Conservation (phyloP, 495 filamentous ascomycete species). For the Penicillium pancosmium region DNA sequence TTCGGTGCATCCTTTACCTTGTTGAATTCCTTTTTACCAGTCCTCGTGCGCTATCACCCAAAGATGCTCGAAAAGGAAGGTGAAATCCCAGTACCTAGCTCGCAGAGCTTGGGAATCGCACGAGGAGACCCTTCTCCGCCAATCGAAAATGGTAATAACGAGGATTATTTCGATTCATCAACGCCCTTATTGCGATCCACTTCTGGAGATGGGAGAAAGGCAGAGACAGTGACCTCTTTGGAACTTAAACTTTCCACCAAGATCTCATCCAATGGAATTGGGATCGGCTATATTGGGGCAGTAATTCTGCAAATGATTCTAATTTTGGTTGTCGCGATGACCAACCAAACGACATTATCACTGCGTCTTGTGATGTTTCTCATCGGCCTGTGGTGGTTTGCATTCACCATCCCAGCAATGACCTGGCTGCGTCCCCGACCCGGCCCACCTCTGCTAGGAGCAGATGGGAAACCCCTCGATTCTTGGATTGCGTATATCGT, state of each 20-base stretch:
- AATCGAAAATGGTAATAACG: constrained; percentile 1
- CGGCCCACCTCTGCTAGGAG: constrained; percentile 69
- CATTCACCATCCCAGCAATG: constrained; percentile 86
- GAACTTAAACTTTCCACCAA: constrained; percentile 77
- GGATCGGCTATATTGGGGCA: constrained; percentile 85
- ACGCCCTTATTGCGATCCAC: constrained; percentile 30
- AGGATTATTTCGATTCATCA: constrained; percentile 32
- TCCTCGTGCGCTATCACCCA: constrained; percentile 79
- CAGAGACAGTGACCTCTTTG: constrained; percentile 47
- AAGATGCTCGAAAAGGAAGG: constrained; percentile 29
- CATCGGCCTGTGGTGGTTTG: constrained; percentile 92
- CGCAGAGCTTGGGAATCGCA: not conserved
- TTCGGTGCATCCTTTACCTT: constrained; percentile 86
- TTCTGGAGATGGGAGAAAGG: constrained; percentile 11
- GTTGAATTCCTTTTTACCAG: constrained; percentile 80
- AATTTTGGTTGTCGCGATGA: constrained; percentile 69
- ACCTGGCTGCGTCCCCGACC: constrained; percentile 90
- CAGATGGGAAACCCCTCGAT: constrained; percentile 40
- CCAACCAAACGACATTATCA: constrained; percentile 74
- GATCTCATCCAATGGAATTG: constrained; percentile 88
- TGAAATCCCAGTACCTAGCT: not conserved
- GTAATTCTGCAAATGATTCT: constrained; percentile 77
- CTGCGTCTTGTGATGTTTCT: constrained; percentile 82
- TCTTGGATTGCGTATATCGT: constrained; percentile 66
- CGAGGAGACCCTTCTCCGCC: not conserved